These are phyloP conservation scores for Amylostereum areolatum DNA, from an alignment of 1,284 basidiomycete species.

Conservation along the genomic window DNA sequence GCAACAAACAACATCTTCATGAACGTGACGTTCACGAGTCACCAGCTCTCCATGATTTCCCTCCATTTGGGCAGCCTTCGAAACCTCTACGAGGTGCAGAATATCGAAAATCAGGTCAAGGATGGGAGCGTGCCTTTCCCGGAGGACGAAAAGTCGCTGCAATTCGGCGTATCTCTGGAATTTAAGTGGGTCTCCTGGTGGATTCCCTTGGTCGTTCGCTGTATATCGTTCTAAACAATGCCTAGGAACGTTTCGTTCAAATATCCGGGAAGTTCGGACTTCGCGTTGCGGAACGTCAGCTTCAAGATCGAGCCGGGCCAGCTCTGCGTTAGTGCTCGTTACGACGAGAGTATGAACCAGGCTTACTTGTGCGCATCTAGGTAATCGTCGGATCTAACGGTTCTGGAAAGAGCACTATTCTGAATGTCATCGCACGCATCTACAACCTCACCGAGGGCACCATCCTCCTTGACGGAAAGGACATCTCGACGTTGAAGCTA, in stretches of 20 bases:
- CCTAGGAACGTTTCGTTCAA: conserved; percentile 63
- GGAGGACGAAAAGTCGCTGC: conserved; percentile 48
- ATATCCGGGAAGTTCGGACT: conserved; percentile 55
- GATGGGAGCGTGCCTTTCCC: conserved; percentile 59
- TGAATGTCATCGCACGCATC: conserved; percentile 63
- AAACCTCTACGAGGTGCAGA: conserved; percentile 57
- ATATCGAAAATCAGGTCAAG: conserved; percentile 52
- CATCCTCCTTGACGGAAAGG: conserved; percentile 56
- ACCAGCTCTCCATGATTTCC: conserved; percentile 29
- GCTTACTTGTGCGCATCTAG: background rate
- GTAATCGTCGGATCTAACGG: conserved; percentile 69
- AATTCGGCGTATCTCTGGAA: conserved; percentile 55
- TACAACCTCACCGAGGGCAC: conserved; percentile 61
- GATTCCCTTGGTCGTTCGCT: background rate
- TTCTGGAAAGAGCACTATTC: conserved; percentile 69
- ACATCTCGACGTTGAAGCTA: conserved; percentile 54
- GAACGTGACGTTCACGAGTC: conserved; percentile 43
- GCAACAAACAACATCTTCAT: conserved; percentile 47
- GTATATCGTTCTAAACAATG: background rate
- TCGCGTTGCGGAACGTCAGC: conserved; percentile 56
- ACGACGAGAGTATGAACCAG: background rate
- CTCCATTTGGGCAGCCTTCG: conserved; percentile 56
- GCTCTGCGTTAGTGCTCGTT: conserved; percentile 51
- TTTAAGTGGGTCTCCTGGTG: conserved; percentile 41
- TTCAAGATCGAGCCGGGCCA: conserved; percentile 68